phyloP scores from a whole-genome alignment of 768 basidiomycete genomes.

The Auricularia auricula-judae region DNA sequence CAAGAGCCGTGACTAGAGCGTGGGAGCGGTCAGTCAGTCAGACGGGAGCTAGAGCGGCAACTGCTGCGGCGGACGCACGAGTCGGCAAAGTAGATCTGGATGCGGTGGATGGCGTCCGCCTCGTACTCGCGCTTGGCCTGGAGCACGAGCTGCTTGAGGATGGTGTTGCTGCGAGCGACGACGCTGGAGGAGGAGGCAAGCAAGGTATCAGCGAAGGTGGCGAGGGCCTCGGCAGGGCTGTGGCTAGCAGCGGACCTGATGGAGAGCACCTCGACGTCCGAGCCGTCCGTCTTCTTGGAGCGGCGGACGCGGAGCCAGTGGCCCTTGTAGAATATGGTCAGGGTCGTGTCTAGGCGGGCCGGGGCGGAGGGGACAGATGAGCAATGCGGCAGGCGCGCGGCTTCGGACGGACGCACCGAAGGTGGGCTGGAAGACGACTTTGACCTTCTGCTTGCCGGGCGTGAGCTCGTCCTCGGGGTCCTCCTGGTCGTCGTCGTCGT shows the following conservation, averaged over 20 bases:
- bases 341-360: conserved; percentile 52
- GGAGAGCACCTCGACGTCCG: conserved; percentile 61
- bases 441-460: conserved; percentile 59
- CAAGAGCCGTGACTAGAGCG: conserved; percentile 54
- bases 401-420: conserved; percentile 20
- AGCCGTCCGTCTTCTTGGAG: conserved; percentile 56
- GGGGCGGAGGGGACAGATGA: not conserved
- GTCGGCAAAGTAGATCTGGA: conserved; percentile 86
- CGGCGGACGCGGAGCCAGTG: conserved; percentile 76
- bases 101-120: conserved; percentile 74
- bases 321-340: conserved; percentile 77
- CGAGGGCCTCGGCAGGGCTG: no score
- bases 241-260: conserved; percentile 28
- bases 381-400: not conserved
- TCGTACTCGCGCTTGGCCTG: conserved; percentile 87
- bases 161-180: conserved; percentile 70
- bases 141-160: conserved; percentile 80
- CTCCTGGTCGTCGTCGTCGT: conserved; percentile 31
- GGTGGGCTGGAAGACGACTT: conserved; percentile 82
- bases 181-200: conserved; percentile 34
- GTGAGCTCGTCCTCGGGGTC: conserved; percentile 21
- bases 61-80: conserved; percentile 20
- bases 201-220: no score
- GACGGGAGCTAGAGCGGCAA: not conserved
- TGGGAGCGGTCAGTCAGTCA: not conserved